Evolutionary conservation across 2,329 filamentous ascomycete species (phyloP).

Genomic region (Cladosporium sp.): DNA sequence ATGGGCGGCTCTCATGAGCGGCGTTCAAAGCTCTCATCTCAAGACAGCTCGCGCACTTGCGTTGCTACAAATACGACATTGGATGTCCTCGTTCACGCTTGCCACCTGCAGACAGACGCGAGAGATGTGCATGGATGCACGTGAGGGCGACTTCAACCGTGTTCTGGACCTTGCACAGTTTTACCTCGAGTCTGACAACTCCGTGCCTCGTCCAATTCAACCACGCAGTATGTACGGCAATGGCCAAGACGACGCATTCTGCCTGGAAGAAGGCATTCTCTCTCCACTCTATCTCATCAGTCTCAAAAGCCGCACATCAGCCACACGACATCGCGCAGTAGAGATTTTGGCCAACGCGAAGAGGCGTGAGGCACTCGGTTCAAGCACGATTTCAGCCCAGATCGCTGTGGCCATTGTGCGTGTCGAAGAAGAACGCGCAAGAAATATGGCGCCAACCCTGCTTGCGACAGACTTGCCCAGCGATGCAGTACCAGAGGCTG

Average conservation of each 20-base stretch:
- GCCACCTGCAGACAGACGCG: constrained; percentile 4
- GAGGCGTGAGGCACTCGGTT: constrained; percentile 6
- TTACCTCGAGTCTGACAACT: not conserved
- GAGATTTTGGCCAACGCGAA: constrained; percentile 7
- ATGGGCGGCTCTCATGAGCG: not conserved
- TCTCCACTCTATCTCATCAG: not conserved
- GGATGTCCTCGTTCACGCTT: constrained; percentile 6
- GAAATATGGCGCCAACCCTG: not conserved
- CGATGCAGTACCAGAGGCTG: not conserved
- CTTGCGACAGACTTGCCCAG: not conserved
- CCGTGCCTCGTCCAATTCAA: not conserved
- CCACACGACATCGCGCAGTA: constrained; percentile 8
- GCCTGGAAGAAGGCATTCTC: constrained; percentile 5
- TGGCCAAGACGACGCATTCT: constrained; percentile 14
- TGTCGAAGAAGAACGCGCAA: constrained; percentile 6
- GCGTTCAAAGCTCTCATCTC: not conserved
- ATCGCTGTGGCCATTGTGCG: not conserved
- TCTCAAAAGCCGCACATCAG: constrained; percentile 12
- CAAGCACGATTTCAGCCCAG: constrained; percentile 8
- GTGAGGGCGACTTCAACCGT: constrained; percentile 6
- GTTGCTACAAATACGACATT: constrained; percentile 7
- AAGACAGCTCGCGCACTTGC: not conserved
- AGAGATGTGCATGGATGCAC: not conserved
- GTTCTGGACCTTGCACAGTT: not conserved
- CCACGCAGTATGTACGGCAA: constrained; percentile 9